phyloP scores from a whole-genome alignment of 2,329 filamentous ascomycete species.

The Aspergillus aculeatus region DNA sequence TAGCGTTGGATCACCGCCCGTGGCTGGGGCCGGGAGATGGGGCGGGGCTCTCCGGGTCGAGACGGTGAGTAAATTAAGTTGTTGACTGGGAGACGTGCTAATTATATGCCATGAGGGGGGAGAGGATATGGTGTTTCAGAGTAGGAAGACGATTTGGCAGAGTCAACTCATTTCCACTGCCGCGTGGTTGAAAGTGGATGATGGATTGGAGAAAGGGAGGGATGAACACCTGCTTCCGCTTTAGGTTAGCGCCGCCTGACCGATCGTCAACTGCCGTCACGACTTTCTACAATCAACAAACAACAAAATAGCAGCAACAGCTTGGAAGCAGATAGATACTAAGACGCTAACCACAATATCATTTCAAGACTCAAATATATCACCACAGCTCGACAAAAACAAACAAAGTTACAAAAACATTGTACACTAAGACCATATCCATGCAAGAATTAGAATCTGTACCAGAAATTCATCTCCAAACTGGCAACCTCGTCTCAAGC shows the following conservation, averaged over 20 bases:
- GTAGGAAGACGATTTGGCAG: not conserved
- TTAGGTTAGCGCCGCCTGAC: not conserved
- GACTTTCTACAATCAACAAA: too few species aligned
- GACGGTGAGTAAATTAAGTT: not conserved
- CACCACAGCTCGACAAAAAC: too few species aligned
- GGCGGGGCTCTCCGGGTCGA: not conserved
- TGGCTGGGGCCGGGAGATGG: slow-evolving; percentile 5
- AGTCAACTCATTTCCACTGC: not conserved
- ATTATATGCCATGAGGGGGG: not conserved
- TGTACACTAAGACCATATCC: too few species aligned
- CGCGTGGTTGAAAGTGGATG: not conserved
- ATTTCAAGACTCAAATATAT: too few species aligned
- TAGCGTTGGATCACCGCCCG: slow-evolving; percentile 9
- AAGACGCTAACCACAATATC: too few species aligned
- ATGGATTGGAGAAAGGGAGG: not conserved
- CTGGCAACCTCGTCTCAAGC: too few species aligned
- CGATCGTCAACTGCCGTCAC: not conserved
- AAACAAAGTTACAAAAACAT: too few species aligned
- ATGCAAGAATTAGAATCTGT: too few species aligned
- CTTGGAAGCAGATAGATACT: too few species aligned
- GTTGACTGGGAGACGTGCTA: not conserved
- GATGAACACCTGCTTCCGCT: not conserved
- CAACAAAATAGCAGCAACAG: too few species aligned
- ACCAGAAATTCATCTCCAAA: too few species aligned
- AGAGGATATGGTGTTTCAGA: not conserved